Evolutionary conservation across 805 yeast species (phyloP).

Genomic region (Kodamaea hsintzibuensis): DNA sequence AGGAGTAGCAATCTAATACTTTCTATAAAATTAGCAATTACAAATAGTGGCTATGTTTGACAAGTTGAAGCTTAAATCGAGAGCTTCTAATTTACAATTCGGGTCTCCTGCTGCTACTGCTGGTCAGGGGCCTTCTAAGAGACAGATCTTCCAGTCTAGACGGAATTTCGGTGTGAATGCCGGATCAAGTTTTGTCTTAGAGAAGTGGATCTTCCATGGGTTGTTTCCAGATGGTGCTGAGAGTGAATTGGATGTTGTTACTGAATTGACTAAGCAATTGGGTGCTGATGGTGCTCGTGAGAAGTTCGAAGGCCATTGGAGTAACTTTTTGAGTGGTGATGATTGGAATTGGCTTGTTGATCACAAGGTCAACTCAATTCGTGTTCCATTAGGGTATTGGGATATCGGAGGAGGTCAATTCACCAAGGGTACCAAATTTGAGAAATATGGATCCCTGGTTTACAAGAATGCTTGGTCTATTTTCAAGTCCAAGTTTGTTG

Average conservation of each 20-base stretch:
- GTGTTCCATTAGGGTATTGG: constrained; percentile 95
- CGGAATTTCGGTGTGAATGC: constrained; percentile 81
- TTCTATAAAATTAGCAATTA: background rate
- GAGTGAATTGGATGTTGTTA: constrained; percentile 75
- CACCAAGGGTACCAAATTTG: constrained; percentile 64
- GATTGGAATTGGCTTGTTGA: constrained; percentile 80
- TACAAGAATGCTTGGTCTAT: constrained; percentile 75
- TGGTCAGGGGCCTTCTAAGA: constrained; percentile 36
- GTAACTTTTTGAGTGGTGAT: constrained; percentile 53
- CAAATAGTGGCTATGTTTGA: constrained; percentile 24
- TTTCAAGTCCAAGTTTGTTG: constrained; percentile 52
- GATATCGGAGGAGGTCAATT: constrained; percentile 65
- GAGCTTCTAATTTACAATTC: constrained; percentile 21
- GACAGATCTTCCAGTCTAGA: constrained; percentile 58
- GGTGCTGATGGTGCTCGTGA: constrained; percentile 57
- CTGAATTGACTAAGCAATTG: constrained; percentile 43
- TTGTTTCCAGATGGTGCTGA: constrained; percentile 59
- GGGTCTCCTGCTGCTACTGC: constrained; percentile 37
- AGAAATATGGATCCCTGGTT: constrained; percentile 44
- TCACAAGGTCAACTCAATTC: constrained; percentile 72
- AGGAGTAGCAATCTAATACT: background rate
- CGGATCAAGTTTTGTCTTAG: constrained; percentile 79
- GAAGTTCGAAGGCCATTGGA: constrained; percentile 67
- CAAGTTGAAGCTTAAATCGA: constrained; percentile 33
- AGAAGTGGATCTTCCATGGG: constrained; percentile 72